phyloP scores from a whole-genome alignment of 1,284 basidiomycete species.

The Xerocomus minutiporus region DNA sequence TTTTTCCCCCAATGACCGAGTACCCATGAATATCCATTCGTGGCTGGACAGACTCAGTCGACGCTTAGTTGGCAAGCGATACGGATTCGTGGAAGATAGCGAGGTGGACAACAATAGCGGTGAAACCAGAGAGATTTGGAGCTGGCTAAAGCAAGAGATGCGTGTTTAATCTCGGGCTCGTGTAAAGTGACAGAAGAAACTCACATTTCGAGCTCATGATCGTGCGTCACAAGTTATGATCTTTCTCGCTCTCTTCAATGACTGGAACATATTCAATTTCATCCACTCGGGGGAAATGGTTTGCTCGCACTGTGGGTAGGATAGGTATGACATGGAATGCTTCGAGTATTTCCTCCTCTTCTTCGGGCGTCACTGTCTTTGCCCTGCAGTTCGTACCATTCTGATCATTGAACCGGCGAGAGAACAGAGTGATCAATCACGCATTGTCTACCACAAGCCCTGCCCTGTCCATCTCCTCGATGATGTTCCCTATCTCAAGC shows the following conservation, averaged over 20 bases:
- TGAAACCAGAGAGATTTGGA: slow-evolving; percentile 17
- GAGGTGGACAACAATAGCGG: slow-evolving; percentile 8
- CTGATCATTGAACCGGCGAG: neutral
- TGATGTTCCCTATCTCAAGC: neutral
- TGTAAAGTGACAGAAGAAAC: neutral
- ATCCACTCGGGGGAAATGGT: neutral
- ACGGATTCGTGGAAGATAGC: slow-evolving; percentile 43
- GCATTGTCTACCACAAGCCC: neutral
- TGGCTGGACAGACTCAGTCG: slow-evolving; percentile 26
- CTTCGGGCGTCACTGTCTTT: no score
- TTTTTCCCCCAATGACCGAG: slow-evolving; percentile 19
- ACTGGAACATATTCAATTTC: neutral
- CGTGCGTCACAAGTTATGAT: neutral
- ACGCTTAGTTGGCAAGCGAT: slow-evolving; percentile 40
- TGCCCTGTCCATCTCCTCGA: neutral
- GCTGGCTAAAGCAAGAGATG: slow-evolving; percentile 25
- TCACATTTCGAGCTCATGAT: neutral
- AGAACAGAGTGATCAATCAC: neutral
- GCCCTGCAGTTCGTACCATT: neutral
- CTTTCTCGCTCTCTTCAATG: neutral
- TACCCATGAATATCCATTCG: slow-evolving; percentile 7
- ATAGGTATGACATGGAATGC: neutral
- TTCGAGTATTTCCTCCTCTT: neutral
- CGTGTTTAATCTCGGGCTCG: neutral
- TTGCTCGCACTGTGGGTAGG: neutral